Percentiles rank a stretch among this genome's conserved stretches.
Conservation (phyloP, 139 green algal genomes). For the Yamagishiella unicocca region DNA sequence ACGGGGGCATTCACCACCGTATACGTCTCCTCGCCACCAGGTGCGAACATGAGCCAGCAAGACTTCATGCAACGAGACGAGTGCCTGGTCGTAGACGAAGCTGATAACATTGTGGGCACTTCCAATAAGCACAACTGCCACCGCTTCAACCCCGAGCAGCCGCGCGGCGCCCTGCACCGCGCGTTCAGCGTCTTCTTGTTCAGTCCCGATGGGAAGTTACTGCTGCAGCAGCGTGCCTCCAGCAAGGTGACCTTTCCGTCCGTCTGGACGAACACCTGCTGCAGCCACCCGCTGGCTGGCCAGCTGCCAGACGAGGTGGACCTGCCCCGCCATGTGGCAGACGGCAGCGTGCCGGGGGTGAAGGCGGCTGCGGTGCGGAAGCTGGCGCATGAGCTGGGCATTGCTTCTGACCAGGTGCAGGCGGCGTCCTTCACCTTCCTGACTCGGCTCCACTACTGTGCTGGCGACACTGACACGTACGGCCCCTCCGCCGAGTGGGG, state of each 20-base stretch:
- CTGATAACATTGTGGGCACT: conserved; percentile 82
- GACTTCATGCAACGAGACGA: conserved; percentile 92
- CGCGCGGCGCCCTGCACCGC: conserved; percentile 85
- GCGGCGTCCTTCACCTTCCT: conserved; percentile 72
- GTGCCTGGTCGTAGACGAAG: conserved; percentile 93
- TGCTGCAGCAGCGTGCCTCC: conserved; percentile 92
- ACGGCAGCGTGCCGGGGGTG: conserved; percentile 61
- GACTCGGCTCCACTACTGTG: conserved; percentile 96
- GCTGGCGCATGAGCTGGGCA: conserved; percentile 92
- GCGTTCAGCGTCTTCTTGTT: conserved; percentile 99
- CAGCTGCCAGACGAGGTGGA: conserved; percentile 84
- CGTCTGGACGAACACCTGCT: conserved; percentile 97
- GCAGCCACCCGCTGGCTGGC: conserved; percentile 92
- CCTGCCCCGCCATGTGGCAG: conserved; percentile 45
- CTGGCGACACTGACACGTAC: conserved; percentile 75
- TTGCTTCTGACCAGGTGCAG: conserved; percentile 52
- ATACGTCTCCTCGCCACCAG: no score
- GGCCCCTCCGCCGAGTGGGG: conserved; percentile 77
- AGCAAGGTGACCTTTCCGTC: conserved; percentile 97
- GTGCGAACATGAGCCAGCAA: conserved; percentile 66
- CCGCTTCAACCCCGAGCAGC: conserved; percentile 61
- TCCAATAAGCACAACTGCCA: conserved; percentile 89
- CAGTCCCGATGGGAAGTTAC: conserved; percentile 83
- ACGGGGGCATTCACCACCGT: no score
- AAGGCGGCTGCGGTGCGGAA: conserved; percentile 86